Evolutionary conservation across 345 rosid genomes (phyloP).

Genomic region (Salix caprea): DNA sequence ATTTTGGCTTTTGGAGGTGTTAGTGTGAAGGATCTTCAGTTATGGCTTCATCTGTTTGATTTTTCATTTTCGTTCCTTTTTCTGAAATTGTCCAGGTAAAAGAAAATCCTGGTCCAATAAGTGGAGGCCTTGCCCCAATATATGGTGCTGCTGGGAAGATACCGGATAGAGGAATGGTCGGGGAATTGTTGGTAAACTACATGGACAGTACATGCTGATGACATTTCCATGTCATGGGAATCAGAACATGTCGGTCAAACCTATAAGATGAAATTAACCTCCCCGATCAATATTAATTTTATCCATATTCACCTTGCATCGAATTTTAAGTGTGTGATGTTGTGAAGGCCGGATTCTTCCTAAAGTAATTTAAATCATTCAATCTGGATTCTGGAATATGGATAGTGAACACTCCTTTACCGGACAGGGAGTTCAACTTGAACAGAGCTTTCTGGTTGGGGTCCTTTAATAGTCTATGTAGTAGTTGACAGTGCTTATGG

Average conservation of each 20-base stretch:
- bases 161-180: slow-evolving; percentile 82
- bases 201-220: slow-evolving; percentile 77
- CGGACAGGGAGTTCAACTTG: not conserved
- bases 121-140: slow-evolving; percentile 81
- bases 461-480: not conserved
- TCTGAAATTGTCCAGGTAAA: slow-evolving; percentile 48
- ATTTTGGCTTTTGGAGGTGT: not conserved
- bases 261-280: not conserved
- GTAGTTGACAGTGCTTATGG: no score
- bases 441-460: not conserved
- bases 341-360: not conserved
- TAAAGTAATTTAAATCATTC: not conserved
- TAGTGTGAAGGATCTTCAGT: not conserved
- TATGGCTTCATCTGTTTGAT: not conserved
- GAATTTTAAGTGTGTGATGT: not conserved
- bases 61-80: not conserved
- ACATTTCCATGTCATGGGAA: not conserved
- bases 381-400: not conserved
- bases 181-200: slow-evolving; percentile 69
- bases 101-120: slow-evolving; percentile 75
- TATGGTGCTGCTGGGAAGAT: slow-evolving; percentile 93
- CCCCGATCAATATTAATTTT: not conserved
- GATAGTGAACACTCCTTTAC: not conserved
- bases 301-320: not conserved
- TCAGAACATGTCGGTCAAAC: not conserved